These are phyloP conservation scores for Ilyonectria mors-panacis DNA, from an alignment of 2,329 filamentous ascomycete species.

Conservation along the genomic window DNA sequence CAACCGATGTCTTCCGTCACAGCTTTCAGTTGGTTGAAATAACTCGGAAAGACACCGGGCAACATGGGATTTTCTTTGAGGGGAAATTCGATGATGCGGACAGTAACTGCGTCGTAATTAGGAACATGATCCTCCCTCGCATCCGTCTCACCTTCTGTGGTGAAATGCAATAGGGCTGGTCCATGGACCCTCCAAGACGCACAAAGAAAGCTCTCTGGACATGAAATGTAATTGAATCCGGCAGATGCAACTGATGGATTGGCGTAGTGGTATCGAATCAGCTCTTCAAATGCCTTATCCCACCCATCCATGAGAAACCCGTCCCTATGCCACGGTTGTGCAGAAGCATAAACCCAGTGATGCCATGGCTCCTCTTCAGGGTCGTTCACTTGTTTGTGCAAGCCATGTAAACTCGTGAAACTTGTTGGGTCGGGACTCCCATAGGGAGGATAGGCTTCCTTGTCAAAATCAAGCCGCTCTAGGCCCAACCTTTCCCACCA, in stretches of 20 bases:
- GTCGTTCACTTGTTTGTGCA: neutral
- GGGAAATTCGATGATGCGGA: constrained; percentile 22
- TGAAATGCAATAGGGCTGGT: constrained; percentile 24
- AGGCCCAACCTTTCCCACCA: constrained; percentile 26
- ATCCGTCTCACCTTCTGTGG: constrained; percentile 6
- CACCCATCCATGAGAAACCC: constrained; percentile 14
- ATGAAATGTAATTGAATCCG: constrained; percentile 13
- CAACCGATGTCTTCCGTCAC: constrained; percentile 8
- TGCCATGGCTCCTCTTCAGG: constrained; percentile 6
- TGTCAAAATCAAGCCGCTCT: constrained; percentile 12
- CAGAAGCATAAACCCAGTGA: constrained; percentile 20
- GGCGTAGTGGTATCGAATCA: constrained; percentile 16
- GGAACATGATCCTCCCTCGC: neutral
- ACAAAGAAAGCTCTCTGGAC: constrained; percentile 18
- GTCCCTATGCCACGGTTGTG: constrained; percentile 2
- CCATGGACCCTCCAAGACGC: constrained; percentile 16
- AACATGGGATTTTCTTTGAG: neutral
- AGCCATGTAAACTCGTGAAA: neutral
- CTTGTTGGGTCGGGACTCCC: neutral
- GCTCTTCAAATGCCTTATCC: constrained; percentile 21
- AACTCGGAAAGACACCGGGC: constrained; percentile 20
- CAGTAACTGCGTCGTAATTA: constrained; percentile 3
- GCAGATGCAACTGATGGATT: neutral
- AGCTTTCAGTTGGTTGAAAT: constrained; percentile 18
- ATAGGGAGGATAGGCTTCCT: neutral